Percentiles rank a stretch among this genome's conserved stretches.
Evolutionary conservation across 495 filamentous ascomycete species (phyloP).

Genomic region (Oleoguttula mirabilis): DNA sequence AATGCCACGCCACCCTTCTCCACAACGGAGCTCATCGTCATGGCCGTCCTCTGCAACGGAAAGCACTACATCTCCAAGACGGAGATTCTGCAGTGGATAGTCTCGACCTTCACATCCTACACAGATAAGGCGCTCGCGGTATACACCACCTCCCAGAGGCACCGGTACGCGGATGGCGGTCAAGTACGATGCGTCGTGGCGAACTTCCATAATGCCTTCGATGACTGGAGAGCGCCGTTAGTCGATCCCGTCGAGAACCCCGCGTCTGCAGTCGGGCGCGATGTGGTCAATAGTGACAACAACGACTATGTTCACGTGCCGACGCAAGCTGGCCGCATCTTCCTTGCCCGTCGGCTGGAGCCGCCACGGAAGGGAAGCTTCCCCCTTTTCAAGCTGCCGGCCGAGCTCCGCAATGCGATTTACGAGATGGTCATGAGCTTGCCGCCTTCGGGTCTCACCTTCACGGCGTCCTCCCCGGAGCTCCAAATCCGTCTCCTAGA

Average conservation of each 20-base stretch:
- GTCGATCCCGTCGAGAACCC: no score
- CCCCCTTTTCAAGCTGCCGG: neutral
- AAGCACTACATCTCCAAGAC: neutral
- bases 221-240: no score
- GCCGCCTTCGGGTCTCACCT: neutral
- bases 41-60: neutral
- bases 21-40: neutral
- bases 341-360: neutral
- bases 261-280: no score
- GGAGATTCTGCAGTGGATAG: neutral
- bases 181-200: no score
- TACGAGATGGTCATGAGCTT: neutral
- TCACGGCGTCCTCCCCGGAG: neutral
- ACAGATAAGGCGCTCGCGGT: neutral
- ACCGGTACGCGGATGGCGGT: no score
- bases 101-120: neutral
- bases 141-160: neutral
- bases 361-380: neutral
- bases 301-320: no score
- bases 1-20: neutral
- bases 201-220: no score
- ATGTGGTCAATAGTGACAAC: no score
- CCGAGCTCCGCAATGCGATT: constrained; percentile 2
- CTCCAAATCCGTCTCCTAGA: no score
- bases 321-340: neutral